phyloP scores from a whole-genome alignment of 1,139 yeast species.

The Meyerozyma carpophila region DNA sequence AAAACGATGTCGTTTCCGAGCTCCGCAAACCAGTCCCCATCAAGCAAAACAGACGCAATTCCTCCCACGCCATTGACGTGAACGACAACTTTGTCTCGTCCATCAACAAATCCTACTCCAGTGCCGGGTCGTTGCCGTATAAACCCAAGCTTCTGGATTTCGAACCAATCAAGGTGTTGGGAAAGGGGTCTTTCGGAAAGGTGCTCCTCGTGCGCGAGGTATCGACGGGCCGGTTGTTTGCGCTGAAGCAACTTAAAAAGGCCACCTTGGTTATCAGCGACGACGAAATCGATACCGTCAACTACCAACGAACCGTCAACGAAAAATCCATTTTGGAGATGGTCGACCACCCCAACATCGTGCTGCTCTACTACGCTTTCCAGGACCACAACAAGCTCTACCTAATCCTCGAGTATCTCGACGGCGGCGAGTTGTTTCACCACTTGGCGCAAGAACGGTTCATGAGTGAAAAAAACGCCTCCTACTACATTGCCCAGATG shows the following conservation, averaged over 20 bases:
- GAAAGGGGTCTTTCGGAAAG: constrained; percentile 89
- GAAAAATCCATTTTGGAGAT: constrained; percentile 39
- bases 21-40: constrained; percentile 13
- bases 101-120: constrained; percentile 9
- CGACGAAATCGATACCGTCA: constrained; percentile 11
- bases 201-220: constrained; percentile 72
- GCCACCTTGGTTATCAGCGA: constrained; percentile 29
- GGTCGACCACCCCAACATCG: constrained; percentile 78
- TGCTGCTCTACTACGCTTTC: constrained; percentile 80
- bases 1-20: constrained; percentile 12
- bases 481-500: constrained; percentile 84
- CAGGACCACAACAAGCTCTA: constrained; percentile 82
- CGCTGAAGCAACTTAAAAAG: constrained; percentile 84
- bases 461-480: constrained; percentile 67
- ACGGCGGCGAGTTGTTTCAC: constrained; percentile 90
- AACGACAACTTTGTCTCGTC: constrained; percentile 23
- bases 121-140: constrained; percentile 8
- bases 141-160: constrained; percentile 53
- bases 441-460: constrained; percentile 51
- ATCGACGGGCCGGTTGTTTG: constrained; percentile 65
- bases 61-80: constrained; percentile 21
- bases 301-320: constrained; percentile 25
- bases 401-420: constrained; percentile 76
- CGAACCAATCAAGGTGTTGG: constrained; percentile 74
- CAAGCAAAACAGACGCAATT: constrained; percentile 8